phyloP scores from a whole-genome alignment of 257 asterid genomes.

The Galeopsis tetrahit region DNA sequence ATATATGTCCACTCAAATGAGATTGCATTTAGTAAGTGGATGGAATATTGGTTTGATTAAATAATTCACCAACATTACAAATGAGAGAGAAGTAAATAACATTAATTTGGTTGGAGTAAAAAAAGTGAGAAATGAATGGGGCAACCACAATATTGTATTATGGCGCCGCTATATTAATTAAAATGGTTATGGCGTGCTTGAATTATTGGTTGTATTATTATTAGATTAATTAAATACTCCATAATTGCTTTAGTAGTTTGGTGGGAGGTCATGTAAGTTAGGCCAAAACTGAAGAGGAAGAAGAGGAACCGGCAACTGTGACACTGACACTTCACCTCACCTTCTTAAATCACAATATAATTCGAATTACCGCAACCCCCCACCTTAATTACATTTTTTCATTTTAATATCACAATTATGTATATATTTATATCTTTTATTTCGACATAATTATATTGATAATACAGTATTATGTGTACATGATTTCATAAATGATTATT shows the following conservation, averaged over 20 bases:
- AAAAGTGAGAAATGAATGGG: neutral
- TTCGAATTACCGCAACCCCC: slow-evolving; percentile 27
- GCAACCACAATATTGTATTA: neutral
- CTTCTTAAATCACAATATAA: slow-evolving; percentile 39
- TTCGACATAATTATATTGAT: too few relatives aligned
- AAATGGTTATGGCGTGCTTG: slow-evolving; percentile 12
- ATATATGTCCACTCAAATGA: too few relatives aligned
- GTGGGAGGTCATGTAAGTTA: slow-evolving; percentile 29
- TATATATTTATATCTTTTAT: too few relatives aligned
- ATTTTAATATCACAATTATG: too few relatives aligned
- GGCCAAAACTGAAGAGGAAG: slow-evolving; percentile 14
- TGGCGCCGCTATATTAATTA: neutral
- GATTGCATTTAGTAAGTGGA: too few relatives aligned
- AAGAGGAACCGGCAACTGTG: slow-evolving; percentile 27
- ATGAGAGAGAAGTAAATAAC: too few relatives aligned
- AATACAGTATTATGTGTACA: too few relatives aligned
- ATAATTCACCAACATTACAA: too few relatives aligned
- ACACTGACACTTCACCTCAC: slow-evolving; percentile 31
- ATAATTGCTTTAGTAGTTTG: slow-evolving; percentile 25
- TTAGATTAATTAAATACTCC: neutral
- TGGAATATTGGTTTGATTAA: too few relatives aligned
- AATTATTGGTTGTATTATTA: slow-evolving; percentile 25
- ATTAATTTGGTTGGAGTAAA: neutral
- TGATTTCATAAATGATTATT: too few relatives aligned
- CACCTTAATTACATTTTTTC: neutral